These are phyloP conservation scores for Aureobasidium melanogenum DNA, from an alignment of 2,329 filamentous ascomycete genomes.

Conservation along the genomic window DNA sequence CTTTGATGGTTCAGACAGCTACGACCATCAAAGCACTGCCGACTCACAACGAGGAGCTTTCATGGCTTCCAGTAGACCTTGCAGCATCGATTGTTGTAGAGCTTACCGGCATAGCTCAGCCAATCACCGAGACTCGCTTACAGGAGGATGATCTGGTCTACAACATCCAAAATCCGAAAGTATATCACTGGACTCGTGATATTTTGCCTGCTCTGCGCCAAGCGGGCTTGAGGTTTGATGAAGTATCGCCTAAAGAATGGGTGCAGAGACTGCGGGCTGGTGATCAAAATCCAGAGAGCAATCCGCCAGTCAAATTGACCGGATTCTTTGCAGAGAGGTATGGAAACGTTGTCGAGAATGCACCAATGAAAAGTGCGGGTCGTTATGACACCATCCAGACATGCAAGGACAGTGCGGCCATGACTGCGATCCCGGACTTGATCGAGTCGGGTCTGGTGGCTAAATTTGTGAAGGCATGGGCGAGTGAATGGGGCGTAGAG, in stretches of 20 bases:
- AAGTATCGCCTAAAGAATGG: conserved; percentile 19
- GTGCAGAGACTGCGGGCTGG: conserved; percentile 17
- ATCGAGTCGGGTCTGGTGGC: conserved; percentile 17
- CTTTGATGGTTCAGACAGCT: conserved; percentile 41
- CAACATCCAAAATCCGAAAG: conserved; percentile 39
- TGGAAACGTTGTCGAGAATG: conserved; percentile 12
- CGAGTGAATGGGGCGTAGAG: conserved; percentile 14
- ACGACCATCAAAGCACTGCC: conserved; percentile 40
- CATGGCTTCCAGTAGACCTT: conserved; percentile 13
- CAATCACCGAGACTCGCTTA: not conserved
- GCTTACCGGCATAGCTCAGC: conserved; percentile 4
- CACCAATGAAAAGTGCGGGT: conserved; percentile 13
- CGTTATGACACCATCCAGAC: conserved; percentile 18
- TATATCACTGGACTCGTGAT: conserved; percentile 44
- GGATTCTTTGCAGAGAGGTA: conserved; percentile 26
- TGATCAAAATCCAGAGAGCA: conserved; percentile 21
- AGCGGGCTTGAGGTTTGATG: conserved; percentile 16
- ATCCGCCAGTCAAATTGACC: conserved; percentile 25
- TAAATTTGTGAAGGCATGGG: conserved; percentile 19
- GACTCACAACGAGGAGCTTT: conserved; percentile 29
- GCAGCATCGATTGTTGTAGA: conserved; percentile 13
- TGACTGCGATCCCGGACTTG: conserved; percentile 15
- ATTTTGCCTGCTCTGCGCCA: conserved; percentile 41
- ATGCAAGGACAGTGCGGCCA: conserved; percentile 12
- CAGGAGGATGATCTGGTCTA: conserved; percentile 10